Conservation (phyloP, 148 eudicot species). For the Cornus suecica region DNA sequence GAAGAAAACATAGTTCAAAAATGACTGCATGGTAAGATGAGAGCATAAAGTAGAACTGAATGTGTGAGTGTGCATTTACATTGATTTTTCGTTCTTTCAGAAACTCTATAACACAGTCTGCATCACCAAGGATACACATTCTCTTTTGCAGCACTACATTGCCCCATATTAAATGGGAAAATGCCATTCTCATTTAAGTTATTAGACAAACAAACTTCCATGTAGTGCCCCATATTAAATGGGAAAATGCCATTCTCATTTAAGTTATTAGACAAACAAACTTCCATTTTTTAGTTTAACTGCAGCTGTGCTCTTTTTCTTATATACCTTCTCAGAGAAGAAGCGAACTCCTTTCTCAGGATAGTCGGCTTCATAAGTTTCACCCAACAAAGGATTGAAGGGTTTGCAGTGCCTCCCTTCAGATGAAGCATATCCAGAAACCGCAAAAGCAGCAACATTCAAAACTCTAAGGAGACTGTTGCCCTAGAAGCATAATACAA, state of each 20-base stretch:
- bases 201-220: not conserved
- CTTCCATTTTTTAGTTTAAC: not conserved
- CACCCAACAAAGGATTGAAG: slow-evolving; percentile 95
- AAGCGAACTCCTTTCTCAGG: slow-evolving; percentile 92
- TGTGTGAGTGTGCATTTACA: not conserved
- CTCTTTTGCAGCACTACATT: not conserved
- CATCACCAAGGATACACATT: not conserved
- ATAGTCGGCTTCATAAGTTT: slow-evolving; percentile 95
- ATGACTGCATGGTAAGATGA: too few species aligned
- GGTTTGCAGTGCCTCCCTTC: slow-evolving; percentile 95
- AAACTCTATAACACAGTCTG: not conserved
- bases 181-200: not conserved
- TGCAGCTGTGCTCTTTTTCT: not conserved
- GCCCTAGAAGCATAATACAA: slow-evolving; percentile 55
- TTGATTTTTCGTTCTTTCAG: not conserved
- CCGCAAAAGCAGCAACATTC: slow-evolving; percentile 97
- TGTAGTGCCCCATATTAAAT: too few species aligned
- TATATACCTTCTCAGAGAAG: slow-evolving; percentile 84
- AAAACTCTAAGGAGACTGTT: slow-evolving; percentile 76
- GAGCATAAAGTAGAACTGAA: too few species aligned
- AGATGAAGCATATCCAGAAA: slow-evolving; percentile 95
- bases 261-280: not conserved
- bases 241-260: not conserved
- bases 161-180: not conserved
- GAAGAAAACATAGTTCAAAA: too few species aligned